A percentile compares a stretch with the other conserved stretches of the same genome.
Conservation (phyloP, 2,329 filamentous ascomycete species). For the Neodidymelliopsis sp. region DNA sequence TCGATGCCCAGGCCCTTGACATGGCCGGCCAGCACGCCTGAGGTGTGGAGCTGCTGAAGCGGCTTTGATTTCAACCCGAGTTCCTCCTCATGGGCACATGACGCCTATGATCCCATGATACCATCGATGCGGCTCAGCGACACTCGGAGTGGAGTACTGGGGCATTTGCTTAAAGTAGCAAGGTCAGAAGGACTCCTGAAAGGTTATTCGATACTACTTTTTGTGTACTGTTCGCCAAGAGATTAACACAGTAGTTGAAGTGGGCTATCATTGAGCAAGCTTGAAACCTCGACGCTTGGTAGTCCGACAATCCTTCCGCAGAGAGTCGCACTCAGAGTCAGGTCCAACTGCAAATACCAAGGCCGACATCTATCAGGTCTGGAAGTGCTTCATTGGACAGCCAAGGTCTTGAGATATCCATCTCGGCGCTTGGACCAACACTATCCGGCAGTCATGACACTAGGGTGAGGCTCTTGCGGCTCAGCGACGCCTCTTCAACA, state of each 20-base stretch:
- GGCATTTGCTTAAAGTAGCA: neutral
- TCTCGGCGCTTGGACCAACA: constrained; percentile 4
- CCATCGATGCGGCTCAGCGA: constrained; percentile 21
- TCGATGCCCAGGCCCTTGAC: constrained; percentile 11
- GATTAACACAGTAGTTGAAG: constrained; percentile 4
- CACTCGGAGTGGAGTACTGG: constrained; percentile 20
- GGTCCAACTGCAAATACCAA: constrained; percentile 11
- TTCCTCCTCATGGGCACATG: constrained; percentile 8
- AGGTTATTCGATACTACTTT: neutral
- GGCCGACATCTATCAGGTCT: constrained; percentile 13
- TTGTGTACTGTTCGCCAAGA: constrained; percentile 1
- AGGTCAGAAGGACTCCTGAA: neutral
- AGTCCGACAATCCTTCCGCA: constrained; percentile 27
- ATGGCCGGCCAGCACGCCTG: constrained; percentile 1
- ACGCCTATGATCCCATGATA: neutral
- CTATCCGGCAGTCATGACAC: constrained; percentile 14
- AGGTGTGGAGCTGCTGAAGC: constrained; percentile 3
- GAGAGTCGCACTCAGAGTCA: constrained; percentile 3
- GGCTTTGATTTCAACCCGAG: constrained; percentile 6
- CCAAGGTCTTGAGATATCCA: constrained; percentile 17
- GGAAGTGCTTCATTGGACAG: constrained; percentile 18
- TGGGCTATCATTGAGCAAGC: constrained; percentile 12
- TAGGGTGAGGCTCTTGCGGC: constrained; percentile 18
- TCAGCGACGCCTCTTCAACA: constrained; percentile 4
- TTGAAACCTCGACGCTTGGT: constrained; percentile 21